Evolutionary conservation across 495 filamentous ascomycete species (phyloP), one percentile per base, ranked within the genome.

Genomic region (Amphirosellinia nigrospora): DNA sequence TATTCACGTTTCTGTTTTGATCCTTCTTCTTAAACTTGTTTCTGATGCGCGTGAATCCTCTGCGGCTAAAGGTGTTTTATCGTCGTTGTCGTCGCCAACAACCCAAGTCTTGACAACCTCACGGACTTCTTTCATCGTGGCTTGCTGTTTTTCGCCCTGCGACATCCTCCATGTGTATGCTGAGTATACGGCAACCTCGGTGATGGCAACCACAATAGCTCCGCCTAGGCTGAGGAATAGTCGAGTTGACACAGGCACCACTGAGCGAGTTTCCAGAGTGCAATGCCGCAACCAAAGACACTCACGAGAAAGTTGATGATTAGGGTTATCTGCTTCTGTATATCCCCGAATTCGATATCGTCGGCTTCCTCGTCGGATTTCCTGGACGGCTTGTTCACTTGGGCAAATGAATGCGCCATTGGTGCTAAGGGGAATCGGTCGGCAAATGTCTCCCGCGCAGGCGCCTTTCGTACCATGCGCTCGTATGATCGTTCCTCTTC

Each of bases 131-230:
- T 84, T 87, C 62, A 88, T 77, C 48, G 81, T 85, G 78, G 83
- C 88, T 72, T 93, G 91, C 66, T 83, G 86, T 50, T 80, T 84
- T 72, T 91, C 90, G 0, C 93, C 93, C 75, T 92, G 84, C 34
- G 89, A 86, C 34, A 97, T 81, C 75, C 94, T 89, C 81, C 90
- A 86, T 50, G 97, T 79, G 81, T 97, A 99, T 8, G 93, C 93
- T 13, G 87, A 89, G 79, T 98, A 98, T 45, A 98, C 88, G 28
- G 90, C 89, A 11, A 96, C 90, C 79, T 99, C 96, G 5, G 94
- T 94, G 55, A 96, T 82, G 4, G 90, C 94, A 28, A 98, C 93
- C 23, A 92, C 70, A 3, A 88, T 76, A 65, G 89, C 90, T 4
- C 90, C 89, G 10, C 84, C 85, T 82, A 95, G 85, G 43, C 90